A percentile compares a stretch with the other conserved stretches of the same genome.
Conservation (phyloP, 192 early-diverging fungal species). For the Dissophora ornata region DNA sequence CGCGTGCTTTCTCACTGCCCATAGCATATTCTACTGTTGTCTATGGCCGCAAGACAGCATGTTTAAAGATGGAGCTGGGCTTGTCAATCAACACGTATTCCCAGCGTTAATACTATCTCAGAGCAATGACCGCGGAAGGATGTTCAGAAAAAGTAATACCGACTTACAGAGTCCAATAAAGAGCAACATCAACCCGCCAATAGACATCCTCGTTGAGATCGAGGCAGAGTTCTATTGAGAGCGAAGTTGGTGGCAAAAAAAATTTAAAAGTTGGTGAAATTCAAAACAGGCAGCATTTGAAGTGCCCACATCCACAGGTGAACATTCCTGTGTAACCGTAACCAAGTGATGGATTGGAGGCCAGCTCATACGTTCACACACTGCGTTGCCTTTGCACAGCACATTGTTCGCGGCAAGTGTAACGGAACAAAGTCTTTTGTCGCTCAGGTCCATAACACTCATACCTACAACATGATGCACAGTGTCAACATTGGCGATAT, state of each 20-base stretch:
- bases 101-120: too few relatives aligned
- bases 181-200: slow-evolving; percentile 26
- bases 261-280: too few relatives aligned
- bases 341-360: slow-evolving; percentile 97
- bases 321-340: too few relatives aligned
- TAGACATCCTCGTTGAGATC: slow-evolving; percentile 18
- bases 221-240: slow-evolving; percentile 22
- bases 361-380: slow-evolving; percentile 88
- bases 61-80: too few relatives aligned
- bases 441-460: slow-evolving; percentile 84
- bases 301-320: too few relatives aligned
- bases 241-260: too few relatives aligned
- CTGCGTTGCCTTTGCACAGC: slow-evolving; percentile 83
- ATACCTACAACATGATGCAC: slow-evolving; percentile 78
- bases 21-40: not conserved
- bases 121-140: too few relatives aligned
- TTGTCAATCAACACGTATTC: too few relatives aligned
- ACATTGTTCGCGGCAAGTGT: slow-evolving; percentile 79
- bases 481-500: slow-evolving; percentile 91
- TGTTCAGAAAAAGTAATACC: too few relatives aligned
- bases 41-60: slow-evolving; percentile 28
- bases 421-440: slow-evolving; percentile 91
- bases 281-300: too few relatives aligned
- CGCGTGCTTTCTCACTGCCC: slow-evolving; percentile 5
- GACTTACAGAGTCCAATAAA: slow-evolving; percentile 26